A percentile compares a stretch with the other conserved stretches of the same genome.
Evolutionary conservation across 176 grass and related monocot species (phyloP).

Genomic region (Musa beccarii): DNA sequence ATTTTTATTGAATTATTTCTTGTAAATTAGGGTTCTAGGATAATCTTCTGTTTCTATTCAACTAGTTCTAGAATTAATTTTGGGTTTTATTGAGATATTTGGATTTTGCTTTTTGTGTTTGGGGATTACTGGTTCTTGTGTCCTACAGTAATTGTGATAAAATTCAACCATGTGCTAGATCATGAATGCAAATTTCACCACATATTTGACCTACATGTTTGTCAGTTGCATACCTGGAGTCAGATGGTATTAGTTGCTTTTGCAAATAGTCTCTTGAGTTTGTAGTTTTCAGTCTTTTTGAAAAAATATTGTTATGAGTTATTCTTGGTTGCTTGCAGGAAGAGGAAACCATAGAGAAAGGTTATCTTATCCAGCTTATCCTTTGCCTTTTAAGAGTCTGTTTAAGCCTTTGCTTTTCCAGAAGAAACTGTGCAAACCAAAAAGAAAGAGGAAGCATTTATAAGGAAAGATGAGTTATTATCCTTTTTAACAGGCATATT

Average conservation of each 20-base stretch:
- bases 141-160: too few species aligned
- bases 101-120: too few species aligned
- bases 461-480: slow-evolving; percentile 13
- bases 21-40: too few species aligned
- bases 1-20: too few species aligned
- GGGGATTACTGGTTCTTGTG: too few species aligned
- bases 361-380: slow-evolving; percentile 21
- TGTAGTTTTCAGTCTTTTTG: not conserved
- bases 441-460: slow-evolving; percentile 18
- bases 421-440: slow-evolving; percentile 46
- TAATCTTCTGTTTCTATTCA: too few species aligned
- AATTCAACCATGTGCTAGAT: too few species aligned
- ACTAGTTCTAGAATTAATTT: too few species aligned
- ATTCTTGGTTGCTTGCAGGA: slow-evolving; percentile 39
- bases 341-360: slow-evolving; percentile 35
- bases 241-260: not conserved
- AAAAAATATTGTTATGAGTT: not conserved
- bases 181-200: too few species aligned
- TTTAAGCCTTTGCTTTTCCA: slow-evolving; percentile 47
- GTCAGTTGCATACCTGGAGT: not conserved
- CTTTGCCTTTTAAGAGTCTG: slow-evolving; percentile 48
- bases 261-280: not conserved
- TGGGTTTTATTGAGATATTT: too few species aligned
- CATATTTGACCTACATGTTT: not conserved
- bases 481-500: not conserved